Conservation (phyloP, 768 basidiomycete genomes). For the Ramaria sp. region DNA sequence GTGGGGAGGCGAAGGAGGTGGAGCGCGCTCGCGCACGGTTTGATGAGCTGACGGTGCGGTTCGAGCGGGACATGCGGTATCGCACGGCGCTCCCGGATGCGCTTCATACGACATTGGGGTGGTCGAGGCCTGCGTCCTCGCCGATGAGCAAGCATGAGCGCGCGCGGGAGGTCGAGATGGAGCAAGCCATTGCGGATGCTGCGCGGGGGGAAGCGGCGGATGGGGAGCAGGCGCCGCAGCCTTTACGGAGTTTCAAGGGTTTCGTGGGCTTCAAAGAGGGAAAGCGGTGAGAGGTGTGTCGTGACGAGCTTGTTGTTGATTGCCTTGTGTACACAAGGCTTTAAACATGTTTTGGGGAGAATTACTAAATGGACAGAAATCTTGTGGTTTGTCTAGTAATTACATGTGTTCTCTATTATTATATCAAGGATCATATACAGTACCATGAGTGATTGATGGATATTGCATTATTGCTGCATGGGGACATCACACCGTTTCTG, state of each 20-base stretch:
- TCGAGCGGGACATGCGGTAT: slow-evolving; percentile 7
- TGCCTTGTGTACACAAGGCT: too few species aligned
- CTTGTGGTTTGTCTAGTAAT: too few species aligned
- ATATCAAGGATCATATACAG: too few species aligned
- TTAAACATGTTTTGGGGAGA: too few species aligned
- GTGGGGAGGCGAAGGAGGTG: not conserved
- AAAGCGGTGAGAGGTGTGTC: not conserved
- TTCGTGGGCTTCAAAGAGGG: slow-evolving; percentile 7
- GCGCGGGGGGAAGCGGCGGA: not conserved
- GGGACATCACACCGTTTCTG: too few species aligned
- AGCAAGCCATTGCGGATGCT: not conserved
- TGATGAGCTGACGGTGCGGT: not conserved
- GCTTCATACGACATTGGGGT: not conserved
- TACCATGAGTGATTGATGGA: too few species aligned
- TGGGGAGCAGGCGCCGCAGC: not conserved
- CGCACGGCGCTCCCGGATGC: slow-evolving; percentile 1
- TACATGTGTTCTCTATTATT: too few species aligned
- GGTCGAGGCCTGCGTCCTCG: not conserved
- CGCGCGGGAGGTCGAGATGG: not conserved
- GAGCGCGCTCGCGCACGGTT: not conserved
- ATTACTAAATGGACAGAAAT: too few species aligned
- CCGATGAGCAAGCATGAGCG: slow-evolving; percentile 7
- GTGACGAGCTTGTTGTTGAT: too few species aligned
- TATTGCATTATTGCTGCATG: too few species aligned
- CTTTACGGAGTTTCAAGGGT: not conserved